Evolutionary conservation across 2,329 filamentous ascomycete species (phyloP), one percentile per base, ranked within the genome.

Genomic region (Periconia sp.): DNA sequence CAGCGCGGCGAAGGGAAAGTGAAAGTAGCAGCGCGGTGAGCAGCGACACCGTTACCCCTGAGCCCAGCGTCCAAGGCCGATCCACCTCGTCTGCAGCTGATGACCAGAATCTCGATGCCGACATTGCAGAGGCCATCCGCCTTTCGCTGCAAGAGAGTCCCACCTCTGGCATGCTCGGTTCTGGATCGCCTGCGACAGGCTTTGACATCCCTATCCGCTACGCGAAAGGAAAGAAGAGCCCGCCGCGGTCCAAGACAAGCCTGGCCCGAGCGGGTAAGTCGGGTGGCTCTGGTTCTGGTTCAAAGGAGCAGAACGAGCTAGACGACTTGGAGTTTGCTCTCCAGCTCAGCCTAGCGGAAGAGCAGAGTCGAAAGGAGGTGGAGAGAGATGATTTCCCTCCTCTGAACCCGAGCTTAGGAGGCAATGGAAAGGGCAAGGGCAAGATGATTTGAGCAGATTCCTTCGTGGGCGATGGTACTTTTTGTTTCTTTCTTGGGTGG

Each of bases 51-150:
- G 48, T 61, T 6, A 73, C 73, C 4, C 61, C 64, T 23, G 64
- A 67, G 34, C 51, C 59, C 13, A 71, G 65, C 38, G 26, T 60
- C n/a, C 43, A 52, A 16, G 41, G 52, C 22, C 47, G 62, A 38
- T 48, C 64, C 36, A 55, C 53, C 12, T 56, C 70, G 40, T 33
- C 44, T 8, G 19, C 55, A 13, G 47, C 74, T 11, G 64, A 71
- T 0, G 73, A 78, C 13, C 74, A 79, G 24, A 74, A 78, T 23
- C 57, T 80, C 3, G 80, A 83, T 42, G 75, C 78, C 4, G 82
- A 85, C 24, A 74, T 86, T 15, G 82, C 81, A 4, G 81, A 86
- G 68, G 83, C 83, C 0, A 84, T 85, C 39, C 79, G 82, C 11
- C 71, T 82, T 19, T 77, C 74, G 31, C 58, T 78, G 9, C 66